Conservation (phyloP, 192 early-diverging fungal genomes). For the Mortierella hygrophila region DNA sequence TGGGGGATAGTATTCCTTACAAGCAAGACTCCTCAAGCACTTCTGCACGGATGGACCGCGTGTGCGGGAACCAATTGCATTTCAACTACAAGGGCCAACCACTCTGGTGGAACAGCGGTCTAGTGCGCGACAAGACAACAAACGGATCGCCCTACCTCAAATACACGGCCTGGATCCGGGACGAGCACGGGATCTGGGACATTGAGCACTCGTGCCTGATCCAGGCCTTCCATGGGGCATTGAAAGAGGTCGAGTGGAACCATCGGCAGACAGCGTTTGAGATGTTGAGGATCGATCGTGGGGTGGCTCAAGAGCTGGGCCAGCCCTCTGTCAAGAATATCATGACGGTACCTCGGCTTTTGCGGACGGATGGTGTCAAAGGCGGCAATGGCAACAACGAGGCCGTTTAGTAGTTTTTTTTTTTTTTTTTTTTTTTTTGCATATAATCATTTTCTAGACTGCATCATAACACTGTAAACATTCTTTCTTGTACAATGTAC, state of each 20-base stretch:
- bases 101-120: conserved; percentile 63
- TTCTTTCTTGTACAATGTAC: background rate
- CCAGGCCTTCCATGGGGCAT: conserved; percentile 28
- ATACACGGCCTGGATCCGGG: conserved; percentile 36
- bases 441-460: background rate
- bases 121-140: conserved; percentile 56
- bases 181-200: conserved; percentile 57
- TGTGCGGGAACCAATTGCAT: conserved; percentile 62
- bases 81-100: conserved; percentile 52
- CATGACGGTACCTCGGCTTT: conserved; percentile 11
- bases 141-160: conserved; percentile 21
- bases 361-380: conserved; percentile 20
- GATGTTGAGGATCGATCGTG: conserved; percentile 18
- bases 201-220: conserved; percentile 55
- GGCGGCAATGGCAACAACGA: conserved; percentile 35
- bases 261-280: conserved; percentile 23
- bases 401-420: conserved; percentile 6
- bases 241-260: conserved; percentile 36
- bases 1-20: conserved; percentile 45
- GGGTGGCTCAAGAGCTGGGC: conserved; percentile 17
- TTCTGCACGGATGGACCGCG: conserved; percentile 1
- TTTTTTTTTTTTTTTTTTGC: background rate
- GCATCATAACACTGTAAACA: background rate
- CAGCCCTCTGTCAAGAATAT: conserved; percentile 7
- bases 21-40: background rate